Evolutionary conservation across 441 rosid genomes (phyloP), one percentile per base, ranked within the genome.

Genomic region (Aleurites moluccanus): DNA sequence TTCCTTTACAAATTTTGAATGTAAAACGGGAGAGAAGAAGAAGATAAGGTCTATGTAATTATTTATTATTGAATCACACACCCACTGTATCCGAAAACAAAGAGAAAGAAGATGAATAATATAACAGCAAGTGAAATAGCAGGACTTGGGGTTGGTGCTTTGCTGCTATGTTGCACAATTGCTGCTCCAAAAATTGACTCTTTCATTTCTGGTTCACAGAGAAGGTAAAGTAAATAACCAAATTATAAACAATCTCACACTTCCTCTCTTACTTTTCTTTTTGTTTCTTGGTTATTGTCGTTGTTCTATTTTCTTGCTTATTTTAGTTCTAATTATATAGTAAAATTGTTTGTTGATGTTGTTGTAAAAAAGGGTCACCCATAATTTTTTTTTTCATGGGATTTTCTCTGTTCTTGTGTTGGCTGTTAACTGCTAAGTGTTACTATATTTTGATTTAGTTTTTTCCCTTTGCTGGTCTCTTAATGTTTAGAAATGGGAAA

Each of bases 101-200:
- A 38, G 40, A 38, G 6, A 9, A 38, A 6, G 40, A 38, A 0
- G 8, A 90, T 93, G 98, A 88, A 88, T 33, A 84, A 81, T 76
- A 82, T 93, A 80, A 91, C 98, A 59, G 89, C 92, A 57, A 93
- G 91, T 57, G 98, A 93, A 84, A 27, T 90, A 0, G 97, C 97
- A 16, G 97, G 75, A 21, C 75, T 72, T 15, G 75, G 75, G 1
- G 68, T 72, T 20, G 75, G 75, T 38, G 9, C 60, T 47, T 72
- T 72, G 21, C 66, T 93, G 71, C 78, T 89, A 1, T 83, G 89
- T 72, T 90, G 89, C 75, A 83, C 95, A 64, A 78, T 90, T 64
- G 90, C 89, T 78, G 97, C 97, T 28, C 95, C 98, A 0, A 91
- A 82, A 66, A 80, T 91, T 30, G 98, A 93, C 59, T 83, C 95